These are phyloP conservation scores for Trametes gibbosa DNA, from an alignment of 768 basidiomycete genomes.

Conservation along the genomic window DNA sequence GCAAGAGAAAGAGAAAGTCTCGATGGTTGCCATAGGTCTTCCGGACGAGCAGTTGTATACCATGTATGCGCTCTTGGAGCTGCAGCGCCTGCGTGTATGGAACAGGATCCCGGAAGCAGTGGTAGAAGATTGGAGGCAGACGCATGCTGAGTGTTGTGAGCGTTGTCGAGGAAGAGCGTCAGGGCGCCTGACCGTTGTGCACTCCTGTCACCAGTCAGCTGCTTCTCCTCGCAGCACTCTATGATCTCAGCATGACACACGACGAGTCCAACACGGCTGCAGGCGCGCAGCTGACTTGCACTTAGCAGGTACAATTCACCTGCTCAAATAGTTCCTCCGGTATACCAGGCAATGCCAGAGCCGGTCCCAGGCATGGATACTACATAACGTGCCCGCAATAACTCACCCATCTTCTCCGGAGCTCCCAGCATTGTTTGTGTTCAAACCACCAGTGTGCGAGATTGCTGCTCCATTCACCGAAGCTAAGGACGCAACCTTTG, in stretches of 20 bases:
- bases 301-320: neutral
- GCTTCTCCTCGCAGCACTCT: neutral
- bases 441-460: neutral
- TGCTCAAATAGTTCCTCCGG: neutral
- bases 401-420: neutral
- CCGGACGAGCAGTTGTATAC: constrained; percentile 55
- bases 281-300: neutral
- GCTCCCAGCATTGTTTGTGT: neutral
- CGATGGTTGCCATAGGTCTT: constrained; percentile 39
- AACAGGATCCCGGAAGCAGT: constrained; percentile 74
- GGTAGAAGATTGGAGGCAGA: constrained; percentile 68
- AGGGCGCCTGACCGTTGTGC: too few relatives aligned
- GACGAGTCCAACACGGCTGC: neutral
- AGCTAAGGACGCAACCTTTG: neutral
- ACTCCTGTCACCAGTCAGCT: too few relatives aligned
- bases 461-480: too few relatives aligned
- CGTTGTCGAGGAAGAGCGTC: neutral
- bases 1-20: constrained; percentile 74
- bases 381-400: too few relatives aligned
- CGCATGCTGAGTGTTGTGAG: constrained; percentile 27
- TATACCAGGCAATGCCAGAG: neutral
- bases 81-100: constrained; percentile 69
- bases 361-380: neutral
- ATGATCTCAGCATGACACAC: neutral
- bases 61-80: constrained; percentile 71